Base-by-base conservation (phyloP, 805 yeast genomes). In the Candida boidinii region DNA sequence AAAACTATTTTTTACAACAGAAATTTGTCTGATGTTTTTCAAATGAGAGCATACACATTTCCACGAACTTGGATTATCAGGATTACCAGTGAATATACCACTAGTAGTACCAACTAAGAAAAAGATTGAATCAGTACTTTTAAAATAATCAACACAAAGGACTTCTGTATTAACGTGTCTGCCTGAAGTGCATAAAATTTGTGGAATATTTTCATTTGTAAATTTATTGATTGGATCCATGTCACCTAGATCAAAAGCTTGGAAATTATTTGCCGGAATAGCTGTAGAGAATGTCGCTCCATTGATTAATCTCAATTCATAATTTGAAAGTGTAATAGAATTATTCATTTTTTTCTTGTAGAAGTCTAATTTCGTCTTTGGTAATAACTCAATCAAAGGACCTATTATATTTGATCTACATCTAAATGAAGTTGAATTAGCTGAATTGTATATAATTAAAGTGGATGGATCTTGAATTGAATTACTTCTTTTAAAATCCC, bases 71-170 rank as follows among this genome's bases (percentile, higher is more conserved):
- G 60, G 58, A 29, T 56, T 55, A 34, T 54, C 61, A 29, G 52
- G 40, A 36, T 61, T 62, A 14, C 68, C 62, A 41, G 81, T 54
- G 42, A 68, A 80, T 2, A 85, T 55, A 1, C 95, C 95, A 33
- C 63, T 56, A 2, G 66, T 66, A 3, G 81, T 60, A 1, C 92
- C 94, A 13, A 80, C 49, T 3, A 82, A 52, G 26, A 64, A 52
- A 38, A 68, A 78, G 9, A 46, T 56, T 17, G 62, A 60, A 5
- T 65, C 68, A 20, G 67, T 64, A 43, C 60, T 66, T 12, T 46
- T 51, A 39, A 83, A 69, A 16, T 63, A 41, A 26, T 46, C 51
- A 14, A 39, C 22, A 16, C 37, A 21, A 3, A 39, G 27, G 8
- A 44, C 45, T 10, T 23, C 26, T 9, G 41, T 28, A 5, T 30